A percentile compares a stretch with the other conserved stretches of the same genome.
Conservation (phyloP, 345 rosid genomes). For the Mangifera indica region DNA sequence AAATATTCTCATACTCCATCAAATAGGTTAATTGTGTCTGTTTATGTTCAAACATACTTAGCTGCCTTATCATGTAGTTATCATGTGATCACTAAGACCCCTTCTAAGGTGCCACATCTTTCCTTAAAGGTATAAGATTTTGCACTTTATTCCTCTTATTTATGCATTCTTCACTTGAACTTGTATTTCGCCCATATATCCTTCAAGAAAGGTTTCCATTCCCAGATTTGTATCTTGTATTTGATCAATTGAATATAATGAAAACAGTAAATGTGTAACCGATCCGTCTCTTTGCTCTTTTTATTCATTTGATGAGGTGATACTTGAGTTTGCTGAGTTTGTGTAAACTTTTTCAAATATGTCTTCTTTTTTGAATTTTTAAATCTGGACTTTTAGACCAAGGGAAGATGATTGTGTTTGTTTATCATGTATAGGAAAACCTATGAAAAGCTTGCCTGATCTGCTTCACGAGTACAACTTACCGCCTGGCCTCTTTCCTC, state of each 20-base stretch:
- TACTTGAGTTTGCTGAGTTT: neutral
- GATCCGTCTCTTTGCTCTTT: neutral
- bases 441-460: conserved; percentile 71
- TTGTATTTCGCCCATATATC: neutral
- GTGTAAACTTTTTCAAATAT: neutral
- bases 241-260: too few relatives aligned
- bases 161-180: too few relatives aligned
- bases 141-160: neutral
- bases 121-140: neutral
- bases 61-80: neutral
- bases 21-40: neutral
- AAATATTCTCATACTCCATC: neutral
- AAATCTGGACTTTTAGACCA: neutral
- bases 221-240: too few relatives aligned
- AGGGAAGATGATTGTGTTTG: conserved; percentile 10
- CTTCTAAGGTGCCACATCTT: conserved; percentile 4
- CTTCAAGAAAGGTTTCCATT: neutral
- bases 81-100: neutral
- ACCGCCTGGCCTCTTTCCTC: conserved; percentile 91
- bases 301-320: too few relatives aligned
- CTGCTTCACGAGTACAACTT: conserved; percentile 86
- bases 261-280: too few relatives aligned
- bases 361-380: neutral
- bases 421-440: conserved; percentile 54
- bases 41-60: neutral